Conservation (phyloP, 805 yeast genomes). For the Wickerhamiella shivajii region DNA sequence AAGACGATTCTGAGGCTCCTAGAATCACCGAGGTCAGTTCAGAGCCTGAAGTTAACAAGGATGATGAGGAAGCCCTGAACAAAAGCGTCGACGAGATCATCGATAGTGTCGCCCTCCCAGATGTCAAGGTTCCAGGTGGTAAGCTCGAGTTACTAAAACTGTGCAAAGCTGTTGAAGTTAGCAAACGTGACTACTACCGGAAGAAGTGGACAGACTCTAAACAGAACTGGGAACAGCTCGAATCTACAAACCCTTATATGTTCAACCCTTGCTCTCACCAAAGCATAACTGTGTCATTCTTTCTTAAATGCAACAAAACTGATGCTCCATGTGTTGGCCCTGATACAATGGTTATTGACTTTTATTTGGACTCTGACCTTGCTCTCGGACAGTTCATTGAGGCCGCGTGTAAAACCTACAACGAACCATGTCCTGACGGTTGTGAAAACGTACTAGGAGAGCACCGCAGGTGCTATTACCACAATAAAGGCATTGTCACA, state of each 20-base stretch:
- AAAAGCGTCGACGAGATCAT: not conserved
- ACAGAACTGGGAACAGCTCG: slow-evolving; percentile 58
- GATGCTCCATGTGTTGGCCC: slow-evolving; percentile 94
- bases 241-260: slow-evolving; percentile 38
- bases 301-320: slow-evolving; percentile 60
- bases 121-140: slow-evolving; percentile 1
- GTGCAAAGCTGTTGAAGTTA: not conserved
- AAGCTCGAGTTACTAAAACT: no score
- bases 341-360: slow-evolving; percentile 66
- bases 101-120: not conserved
- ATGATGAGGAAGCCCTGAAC: no score
- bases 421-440: slow-evolving; percentile 58
- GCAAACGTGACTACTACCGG: not conserved
- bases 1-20: not conserved
- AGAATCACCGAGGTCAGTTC: not conserved
- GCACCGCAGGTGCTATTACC: slow-evolving; percentile 78
- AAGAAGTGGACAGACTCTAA: slow-evolving; percentile 25
- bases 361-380: slow-evolving; percentile 79
- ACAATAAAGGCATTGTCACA: slow-evolving; percentile 72
- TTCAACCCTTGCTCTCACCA: slow-evolving; percentile 64
- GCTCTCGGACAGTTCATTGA: slow-evolving; percentile 84
- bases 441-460: slow-evolving; percentile 59
- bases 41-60: not conserved
- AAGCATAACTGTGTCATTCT: slow-evolving; percentile 55
- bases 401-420: slow-evolving; percentile 53